Percentiles rank a stretch among this genome's conserved stretches.
Evolutionary conservation across 1,139 yeast genomes (phyloP).

Genomic region (Nakaseomyces bracarensis): DNA sequence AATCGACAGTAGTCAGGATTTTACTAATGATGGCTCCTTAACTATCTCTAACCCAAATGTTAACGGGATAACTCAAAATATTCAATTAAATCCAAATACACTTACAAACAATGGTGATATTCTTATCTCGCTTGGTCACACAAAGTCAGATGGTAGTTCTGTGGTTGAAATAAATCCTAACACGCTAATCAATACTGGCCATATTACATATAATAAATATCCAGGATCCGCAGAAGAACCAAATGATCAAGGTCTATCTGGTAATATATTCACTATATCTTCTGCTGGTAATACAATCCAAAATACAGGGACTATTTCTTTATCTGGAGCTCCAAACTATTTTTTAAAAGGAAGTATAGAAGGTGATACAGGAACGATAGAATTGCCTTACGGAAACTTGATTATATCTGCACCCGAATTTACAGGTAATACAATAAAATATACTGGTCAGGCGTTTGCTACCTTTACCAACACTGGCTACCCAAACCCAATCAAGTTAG

Average conservation of each 20-base stretch:
- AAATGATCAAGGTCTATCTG: background rate
- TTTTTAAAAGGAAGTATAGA: background rate
- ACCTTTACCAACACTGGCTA: background rate
- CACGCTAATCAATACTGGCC: background rate
- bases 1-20: background rate
- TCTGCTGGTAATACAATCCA: background rate
- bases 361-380: background rate
- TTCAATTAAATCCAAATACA: background rate
- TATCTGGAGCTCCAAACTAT: background rate
- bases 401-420: background rate
- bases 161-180: background rate
- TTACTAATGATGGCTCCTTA: background rate
- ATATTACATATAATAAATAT: background rate
- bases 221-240: background rate
- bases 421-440: background rate
- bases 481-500: background rate
- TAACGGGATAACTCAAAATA: background rate
- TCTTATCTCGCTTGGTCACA: background rate
- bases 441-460: background rate
- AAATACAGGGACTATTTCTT: background rate
- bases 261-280: background rate
- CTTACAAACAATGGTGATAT: background rate
- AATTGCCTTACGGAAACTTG: background rate
- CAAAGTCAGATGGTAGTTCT: background rate
- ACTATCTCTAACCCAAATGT: background rate